Conservation (phyloP, 2,329 filamentous ascomycete genomes). For the Calonectria hongkongensis region DNA sequence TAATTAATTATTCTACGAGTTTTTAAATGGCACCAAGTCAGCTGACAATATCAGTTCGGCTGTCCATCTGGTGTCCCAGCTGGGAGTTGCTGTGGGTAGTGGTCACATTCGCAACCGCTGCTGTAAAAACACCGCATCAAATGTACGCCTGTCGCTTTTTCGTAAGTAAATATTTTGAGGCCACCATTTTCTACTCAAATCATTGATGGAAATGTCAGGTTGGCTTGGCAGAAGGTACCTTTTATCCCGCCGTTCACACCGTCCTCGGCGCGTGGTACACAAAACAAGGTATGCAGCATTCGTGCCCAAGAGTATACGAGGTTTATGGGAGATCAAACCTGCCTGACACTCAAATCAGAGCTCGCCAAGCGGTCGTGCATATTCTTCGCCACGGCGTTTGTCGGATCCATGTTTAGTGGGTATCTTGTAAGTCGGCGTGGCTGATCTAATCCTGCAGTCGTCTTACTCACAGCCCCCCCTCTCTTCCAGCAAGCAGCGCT, state of each 20-base stretch:
- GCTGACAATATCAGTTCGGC: neutral
- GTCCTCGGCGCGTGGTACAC: slow-evolving; percentile 21
- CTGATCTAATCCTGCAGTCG: slow-evolving; percentile 5
- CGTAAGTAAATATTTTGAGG: neutral
- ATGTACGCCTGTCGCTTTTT: slow-evolving; percentile 22
- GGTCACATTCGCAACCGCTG: slow-evolving; percentile 13
- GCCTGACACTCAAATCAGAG: slow-evolving; percentile 11
- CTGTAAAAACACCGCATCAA: slow-evolving; percentile 14
- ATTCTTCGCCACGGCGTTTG: slow-evolving; percentile 20
- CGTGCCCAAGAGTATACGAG: neutral
- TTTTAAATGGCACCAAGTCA: too few relatives aligned
- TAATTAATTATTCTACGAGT: neutral
- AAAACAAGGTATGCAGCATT: slow-evolving; percentile 7
- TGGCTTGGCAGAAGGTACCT: slow-evolving; percentile 9
- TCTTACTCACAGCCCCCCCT: slow-evolving; percentile 19
- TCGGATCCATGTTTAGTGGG: slow-evolving; percentile 19
- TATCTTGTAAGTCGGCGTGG: slow-evolving; percentile 20
- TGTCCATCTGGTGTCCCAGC: slow-evolving; percentile 11
- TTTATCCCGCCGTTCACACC: slow-evolving; percentile 17
- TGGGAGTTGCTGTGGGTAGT: slow-evolving; percentile 14
- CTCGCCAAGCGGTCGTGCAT: slow-evolving; percentile 21
- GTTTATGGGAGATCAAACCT: neutral
- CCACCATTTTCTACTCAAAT: too few relatives aligned
- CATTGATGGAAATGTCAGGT: neutral
- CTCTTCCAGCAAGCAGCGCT: slow-evolving; percentile 5